Conservation (phyloP, 2,329 filamentous ascomycete species). For the Xylaria sp. region DNA sequence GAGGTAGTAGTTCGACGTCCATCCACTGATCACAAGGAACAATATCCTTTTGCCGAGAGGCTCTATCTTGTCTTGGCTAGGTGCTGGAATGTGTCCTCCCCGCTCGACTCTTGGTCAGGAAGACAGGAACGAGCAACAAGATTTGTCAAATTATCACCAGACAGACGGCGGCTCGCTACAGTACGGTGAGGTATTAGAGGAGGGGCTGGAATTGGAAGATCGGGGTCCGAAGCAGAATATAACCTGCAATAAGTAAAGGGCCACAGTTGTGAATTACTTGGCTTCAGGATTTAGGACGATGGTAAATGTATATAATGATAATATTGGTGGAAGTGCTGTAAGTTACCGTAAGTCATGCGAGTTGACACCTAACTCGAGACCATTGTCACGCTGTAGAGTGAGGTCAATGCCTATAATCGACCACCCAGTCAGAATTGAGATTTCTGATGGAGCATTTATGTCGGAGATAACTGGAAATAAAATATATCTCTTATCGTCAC, state of each 20-base stretch:
- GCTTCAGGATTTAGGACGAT: neutral
- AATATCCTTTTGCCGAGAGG: neutral
- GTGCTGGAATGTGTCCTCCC: neutral
- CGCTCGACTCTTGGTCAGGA: neutral
- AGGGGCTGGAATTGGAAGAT: slow-evolving; percentile 29
- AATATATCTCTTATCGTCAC: slow-evolving; percentile 8
- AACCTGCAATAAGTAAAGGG: neutral
- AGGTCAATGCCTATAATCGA: neutral
- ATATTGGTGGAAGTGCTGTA: neutral
- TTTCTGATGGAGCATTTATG: neutral
- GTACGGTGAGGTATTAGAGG: slow-evolving; percentile 4
- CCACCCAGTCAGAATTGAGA: neutral
- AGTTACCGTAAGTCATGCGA: neutral
- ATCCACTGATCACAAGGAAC: neutral
- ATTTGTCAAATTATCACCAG: slow-evolving; percentile 17
- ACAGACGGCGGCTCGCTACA: slow-evolving; percentile 10
- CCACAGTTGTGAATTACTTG: neutral
- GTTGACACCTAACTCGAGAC: neutral
- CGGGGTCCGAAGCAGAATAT: slow-evolving; percentile 20
- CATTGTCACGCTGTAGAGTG: no score
- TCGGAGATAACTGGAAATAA: slow-evolving; percentile 6
- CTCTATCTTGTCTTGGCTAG: neutral
- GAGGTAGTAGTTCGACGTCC: neutral
- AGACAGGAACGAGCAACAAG: neutral
- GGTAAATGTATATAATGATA: neutral